Conservation (phyloP, 495 filamentous ascomycete genomes). For the Annulohypoxylon bovei region DNA sequence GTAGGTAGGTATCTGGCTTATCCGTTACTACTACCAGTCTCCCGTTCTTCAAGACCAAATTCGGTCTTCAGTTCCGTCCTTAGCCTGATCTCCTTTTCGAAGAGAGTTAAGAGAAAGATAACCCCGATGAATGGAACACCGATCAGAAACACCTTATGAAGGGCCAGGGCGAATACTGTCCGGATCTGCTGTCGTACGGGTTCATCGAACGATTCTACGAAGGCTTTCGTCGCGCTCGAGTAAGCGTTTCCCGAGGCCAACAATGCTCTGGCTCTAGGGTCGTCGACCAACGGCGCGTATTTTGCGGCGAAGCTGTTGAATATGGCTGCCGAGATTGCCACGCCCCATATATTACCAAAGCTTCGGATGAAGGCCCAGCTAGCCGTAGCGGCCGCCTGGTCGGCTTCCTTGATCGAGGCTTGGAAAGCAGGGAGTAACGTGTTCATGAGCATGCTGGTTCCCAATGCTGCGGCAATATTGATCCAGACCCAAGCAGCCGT, state of each 20-base stretch:
- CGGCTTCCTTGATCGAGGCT: slow-evolving; percentile 47
- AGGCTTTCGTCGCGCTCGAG: slow-evolving; percentile 40
- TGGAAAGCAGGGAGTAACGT: slow-evolving; percentile 54
- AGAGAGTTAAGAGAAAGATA: slow-evolving; percentile 39
- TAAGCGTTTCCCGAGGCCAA: slow-evolving; percentile 44
- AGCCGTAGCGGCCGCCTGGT: slow-evolving; percentile 54
- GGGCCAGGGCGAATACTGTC: slow-evolving; percentile 35
- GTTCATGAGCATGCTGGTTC: slow-evolving; percentile 46
- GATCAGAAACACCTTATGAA: slow-evolving; percentile 46
- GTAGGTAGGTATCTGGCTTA: neutral
- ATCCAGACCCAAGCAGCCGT: slow-evolving; percentile 47
- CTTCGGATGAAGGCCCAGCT: slow-evolving; percentile 59
- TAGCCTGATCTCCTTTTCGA: slow-evolving; percentile 43
- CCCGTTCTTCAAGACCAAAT: slow-evolving; percentile 43
- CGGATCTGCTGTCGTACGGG: slow-evolving; percentile 38
- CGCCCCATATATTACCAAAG: slow-evolving; percentile 62
- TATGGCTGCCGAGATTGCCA: slow-evolving; percentile 59
- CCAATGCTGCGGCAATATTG: slow-evolving; percentile 43
- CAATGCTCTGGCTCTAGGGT: slow-evolving; percentile 31
- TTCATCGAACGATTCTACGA: slow-evolving; percentile 37
- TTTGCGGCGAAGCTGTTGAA: slow-evolving; percentile 57
- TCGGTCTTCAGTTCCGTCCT: slow-evolving; percentile 45
- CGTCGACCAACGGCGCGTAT: slow-evolving; percentile 36
- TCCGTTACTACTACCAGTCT: neutral
- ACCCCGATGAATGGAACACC: slow-evolving; percentile 44